These are phyloP conservation scores for Leptodermis oblonga DNA, from an alignment of 257 asterid genomes.

Conservation along the genomic window DNA sequence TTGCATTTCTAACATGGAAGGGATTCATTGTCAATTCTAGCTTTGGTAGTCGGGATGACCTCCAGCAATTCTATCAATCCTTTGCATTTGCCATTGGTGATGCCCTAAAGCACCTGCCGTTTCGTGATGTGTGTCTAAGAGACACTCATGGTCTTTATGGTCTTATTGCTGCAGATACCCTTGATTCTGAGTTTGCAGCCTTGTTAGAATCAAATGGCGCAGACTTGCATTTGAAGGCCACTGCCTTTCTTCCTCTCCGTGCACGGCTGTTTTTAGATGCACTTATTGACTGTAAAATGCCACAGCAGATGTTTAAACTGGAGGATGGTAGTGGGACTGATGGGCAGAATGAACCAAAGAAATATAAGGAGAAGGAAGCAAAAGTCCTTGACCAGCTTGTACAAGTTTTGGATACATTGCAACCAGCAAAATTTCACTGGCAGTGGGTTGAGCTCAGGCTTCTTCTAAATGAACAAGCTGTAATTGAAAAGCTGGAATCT, in stretches of 20 bases:
- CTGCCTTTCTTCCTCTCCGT: constrained; percentile 90
- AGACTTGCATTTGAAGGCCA: constrained; percentile 57
- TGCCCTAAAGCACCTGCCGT: constrained; percentile 83
- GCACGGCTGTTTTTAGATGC: constrained; percentile 88
- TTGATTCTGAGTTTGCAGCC: constrained; percentile 80
- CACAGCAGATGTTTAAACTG: constrained; percentile 42
- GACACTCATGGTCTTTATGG: constrained; percentile 74
- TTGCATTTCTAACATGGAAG: constrained; percentile 81
- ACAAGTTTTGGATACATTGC: constrained; percentile 77
- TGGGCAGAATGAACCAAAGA: constrained; percentile 59
- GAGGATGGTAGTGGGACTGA: constrained; percentile 54
- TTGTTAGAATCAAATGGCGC: constrained; percentile 60
- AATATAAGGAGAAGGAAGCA: constrained; percentile 56
- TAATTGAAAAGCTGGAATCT: constrained; percentile 71
- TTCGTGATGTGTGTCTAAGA: constrained; percentile 87
- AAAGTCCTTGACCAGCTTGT: constrained; percentile 68
- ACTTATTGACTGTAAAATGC: constrained; percentile 74
- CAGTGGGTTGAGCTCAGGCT: constrained; percentile 98
- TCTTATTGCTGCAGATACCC: constrained; percentile 63
- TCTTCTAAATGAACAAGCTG: constrained; percentile 88
- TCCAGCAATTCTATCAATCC: constrained; percentile 60
- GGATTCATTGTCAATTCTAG: constrained; percentile 52
- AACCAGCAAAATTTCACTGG: constrained; percentile 99
- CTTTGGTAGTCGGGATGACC: constrained; percentile 72
- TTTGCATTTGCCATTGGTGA: constrained; percentile 54